phyloP scores from a whole-genome alignment of 75 land plant species.

The Pinus albicaulis region DNA sequence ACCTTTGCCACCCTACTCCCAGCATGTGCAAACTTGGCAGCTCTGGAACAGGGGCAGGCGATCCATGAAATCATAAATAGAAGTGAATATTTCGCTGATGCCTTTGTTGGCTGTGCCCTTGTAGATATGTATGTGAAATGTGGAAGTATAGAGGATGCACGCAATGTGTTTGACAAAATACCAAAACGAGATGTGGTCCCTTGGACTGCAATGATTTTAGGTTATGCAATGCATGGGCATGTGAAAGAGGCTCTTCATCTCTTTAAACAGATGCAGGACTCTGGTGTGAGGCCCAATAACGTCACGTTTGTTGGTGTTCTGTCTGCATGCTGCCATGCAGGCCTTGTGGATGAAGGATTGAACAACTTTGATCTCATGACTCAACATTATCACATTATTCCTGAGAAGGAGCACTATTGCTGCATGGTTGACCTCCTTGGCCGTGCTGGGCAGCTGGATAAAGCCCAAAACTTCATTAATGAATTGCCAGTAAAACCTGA shows the following conservation, averaged over 20 bases:
- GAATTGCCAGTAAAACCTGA: slow-evolving; percentile 9
- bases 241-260: not conserved
- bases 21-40: slow-evolving; percentile 10
- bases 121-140: slow-evolving; percentile 13
- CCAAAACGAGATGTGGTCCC: not conserved
- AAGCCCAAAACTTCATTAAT: slow-evolving; percentile 2
- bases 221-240: slow-evolving; percentile 12
- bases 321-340: slow-evolving; percentile 18
- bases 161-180: not conserved
- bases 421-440: slow-evolving; percentile 15
- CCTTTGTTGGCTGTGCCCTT: not conserved
- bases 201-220: slow-evolving; percentile 15
- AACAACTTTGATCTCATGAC: slow-evolving; percentile 5
- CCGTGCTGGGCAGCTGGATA: slow-evolving; percentile 15
- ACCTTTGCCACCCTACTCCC: slow-evolving; percentile 10
- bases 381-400: slow-evolving; percentile 1
- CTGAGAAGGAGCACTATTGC: slow-evolving; percentile 8
- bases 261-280: slow-evolving; percentile 1
- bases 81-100: slow-evolving; percentile 12
- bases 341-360: slow-evolving; percentile 9
- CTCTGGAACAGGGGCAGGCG: slow-evolving; percentile 2
- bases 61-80: slow-evolving; percentile 1
- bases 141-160: slow-evolving; percentile 12
- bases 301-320: slow-evolving; percentile 3
- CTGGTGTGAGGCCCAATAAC: not conserved